A percentile compares a stretch with the other conserved stretches of the same genome.
Evolutionary conservation across 139 green algal species (phyloP).

Genomic region (Chlorella sp.): DNA sequence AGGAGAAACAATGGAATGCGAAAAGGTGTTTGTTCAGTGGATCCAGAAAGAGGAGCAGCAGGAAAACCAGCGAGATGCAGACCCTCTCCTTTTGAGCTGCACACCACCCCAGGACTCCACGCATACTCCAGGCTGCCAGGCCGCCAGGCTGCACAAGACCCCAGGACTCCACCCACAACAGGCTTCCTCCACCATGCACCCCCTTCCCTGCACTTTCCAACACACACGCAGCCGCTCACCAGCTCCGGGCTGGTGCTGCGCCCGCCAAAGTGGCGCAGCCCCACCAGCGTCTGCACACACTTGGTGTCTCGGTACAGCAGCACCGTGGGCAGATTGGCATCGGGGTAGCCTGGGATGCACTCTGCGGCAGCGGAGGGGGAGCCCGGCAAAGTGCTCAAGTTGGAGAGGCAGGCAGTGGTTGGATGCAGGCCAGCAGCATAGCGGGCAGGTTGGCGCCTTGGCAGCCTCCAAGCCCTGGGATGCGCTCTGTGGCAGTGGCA

Average conservation of each 20-base stretch:
- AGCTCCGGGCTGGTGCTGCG: constrained; percentile 73
- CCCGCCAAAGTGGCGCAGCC: constrained; percentile 78
- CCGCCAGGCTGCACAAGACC: too few species aligned
- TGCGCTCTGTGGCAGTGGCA: constrained; percentile 26
- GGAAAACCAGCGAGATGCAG: too few species aligned
- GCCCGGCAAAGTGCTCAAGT: too few species aligned
- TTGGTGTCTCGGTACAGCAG: constrained; percentile 86
- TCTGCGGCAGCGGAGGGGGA: constrained; percentile 8
- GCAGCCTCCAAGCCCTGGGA: constrained; percentile 81
- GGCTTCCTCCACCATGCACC: too few species aligned
- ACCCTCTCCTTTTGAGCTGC: too few species aligned
- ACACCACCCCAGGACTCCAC: too few species aligned
- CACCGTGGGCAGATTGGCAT: constrained; percentile 91
- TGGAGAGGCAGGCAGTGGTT: too few species aligned
- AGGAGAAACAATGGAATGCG: neutral
- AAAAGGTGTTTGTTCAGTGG: too few species aligned
- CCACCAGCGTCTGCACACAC: constrained; percentile 73
- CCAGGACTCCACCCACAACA: neutral
- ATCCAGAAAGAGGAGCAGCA: too few species aligned
- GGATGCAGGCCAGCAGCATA: constrained; percentile 86
- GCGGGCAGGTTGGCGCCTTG: constrained; percentile 93
- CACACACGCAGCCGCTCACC: constrained; percentile 22
- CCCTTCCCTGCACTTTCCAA: neutral
- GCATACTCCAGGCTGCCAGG: too few species aligned
- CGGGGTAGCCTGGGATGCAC: constrained; percentile 80